Percentiles rank a stretch among this genome's conserved stretches.
Evolutionary conservation across 768 basidiomycete genomes (phyloP).

Genomic region (Tylopilus vinaceipallidus): DNA sequence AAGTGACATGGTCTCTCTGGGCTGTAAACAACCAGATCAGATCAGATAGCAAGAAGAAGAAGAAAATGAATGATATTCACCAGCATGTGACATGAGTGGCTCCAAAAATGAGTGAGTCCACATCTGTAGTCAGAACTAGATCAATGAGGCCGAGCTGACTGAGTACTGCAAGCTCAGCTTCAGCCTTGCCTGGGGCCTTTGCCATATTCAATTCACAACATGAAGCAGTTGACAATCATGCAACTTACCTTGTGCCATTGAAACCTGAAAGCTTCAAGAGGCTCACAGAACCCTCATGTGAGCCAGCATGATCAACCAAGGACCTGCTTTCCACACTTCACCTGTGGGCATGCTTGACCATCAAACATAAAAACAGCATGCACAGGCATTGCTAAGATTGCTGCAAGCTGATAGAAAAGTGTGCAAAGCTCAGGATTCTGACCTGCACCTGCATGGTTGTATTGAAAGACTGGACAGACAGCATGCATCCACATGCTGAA

Average conservation of each 20-base stretch:
- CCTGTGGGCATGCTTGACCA: background rate
- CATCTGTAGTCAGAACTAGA: background rate
- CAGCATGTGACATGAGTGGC: background rate
- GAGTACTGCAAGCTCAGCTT: background rate
- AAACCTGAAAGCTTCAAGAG: background rate
- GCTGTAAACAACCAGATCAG: background rate
- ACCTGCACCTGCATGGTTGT: background rate
- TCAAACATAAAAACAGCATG: background rate
- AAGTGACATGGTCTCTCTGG: background rate
- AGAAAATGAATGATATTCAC: background rate
- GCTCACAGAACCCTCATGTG: background rate
- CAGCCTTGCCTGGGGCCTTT: background rate
- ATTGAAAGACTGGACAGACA: background rate
- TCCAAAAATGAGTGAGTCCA: background rate
- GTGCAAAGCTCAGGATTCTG: background rate
- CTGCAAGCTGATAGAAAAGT: background rate
- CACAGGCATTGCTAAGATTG: background rate
- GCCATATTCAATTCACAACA: background rate
- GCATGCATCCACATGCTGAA: background rate
- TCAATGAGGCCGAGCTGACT: background rate
- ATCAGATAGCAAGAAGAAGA: background rate
- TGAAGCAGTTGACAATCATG: background rate
- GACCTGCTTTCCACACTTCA: background rate
- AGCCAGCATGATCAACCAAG: background rate
- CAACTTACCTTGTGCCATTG: background rate